Conservation (phyloP, 202 grass and related monocot species). For the Hordeum pubiflorum region DNA sequence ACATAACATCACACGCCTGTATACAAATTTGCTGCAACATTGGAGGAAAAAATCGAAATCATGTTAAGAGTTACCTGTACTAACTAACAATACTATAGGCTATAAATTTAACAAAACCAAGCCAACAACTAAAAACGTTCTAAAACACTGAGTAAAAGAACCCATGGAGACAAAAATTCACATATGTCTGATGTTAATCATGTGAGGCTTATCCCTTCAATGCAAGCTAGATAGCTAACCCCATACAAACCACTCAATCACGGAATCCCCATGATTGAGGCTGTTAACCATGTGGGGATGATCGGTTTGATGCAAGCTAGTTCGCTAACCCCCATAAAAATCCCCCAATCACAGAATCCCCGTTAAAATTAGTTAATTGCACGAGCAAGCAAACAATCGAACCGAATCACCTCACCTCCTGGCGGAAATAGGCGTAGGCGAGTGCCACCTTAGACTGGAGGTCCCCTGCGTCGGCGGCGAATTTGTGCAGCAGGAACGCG, state of each 20-base stretch:
- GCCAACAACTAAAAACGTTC: background rate
- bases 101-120: background rate
- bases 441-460: conserved; percentile 95
- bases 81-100: background rate
- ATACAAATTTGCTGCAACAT: background rate
- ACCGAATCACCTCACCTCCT: conserved; percentile 51
- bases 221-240: background rate
- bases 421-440: conserved; percentile 80
- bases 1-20: background rate
- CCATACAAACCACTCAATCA: no score
- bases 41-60: background rate
- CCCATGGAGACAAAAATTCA: background rate
- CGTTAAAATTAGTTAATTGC: background rate
- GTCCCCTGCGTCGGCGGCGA: conserved; percentile 76
- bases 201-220: background rate
- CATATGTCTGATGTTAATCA: background rate
- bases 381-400: background rate
- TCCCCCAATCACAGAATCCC: background rate
- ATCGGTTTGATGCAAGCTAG: background rate
- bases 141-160: background rate
- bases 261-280: background rate
- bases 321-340: background rate
- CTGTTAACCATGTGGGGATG: background rate
- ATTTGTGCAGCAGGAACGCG: conserved; percentile 83
- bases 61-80: background rate